Percentiles rank a stretch among this genome's conserved stretches.
These are phyloP conservation scores for Serendipita vermifera DNA, from an alignment of 768 basidiomycete species.

Conservation along the genomic window DNA sequence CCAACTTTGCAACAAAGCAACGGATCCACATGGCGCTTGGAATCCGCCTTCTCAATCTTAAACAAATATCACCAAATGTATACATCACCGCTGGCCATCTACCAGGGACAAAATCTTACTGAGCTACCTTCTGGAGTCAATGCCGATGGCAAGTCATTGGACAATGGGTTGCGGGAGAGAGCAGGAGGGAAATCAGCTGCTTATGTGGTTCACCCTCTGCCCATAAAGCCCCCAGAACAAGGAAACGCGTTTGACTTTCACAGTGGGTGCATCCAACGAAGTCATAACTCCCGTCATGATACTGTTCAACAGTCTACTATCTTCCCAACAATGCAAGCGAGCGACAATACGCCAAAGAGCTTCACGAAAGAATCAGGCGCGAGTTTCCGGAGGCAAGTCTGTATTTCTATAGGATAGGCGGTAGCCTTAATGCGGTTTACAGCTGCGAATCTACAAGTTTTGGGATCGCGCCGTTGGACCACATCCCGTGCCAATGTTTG, in stretches of 20 bases:
- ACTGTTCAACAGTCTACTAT: conserved; percentile 42
- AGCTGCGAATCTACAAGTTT: conserved; percentile 50
- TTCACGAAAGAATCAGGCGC: conserved; percentile 44
- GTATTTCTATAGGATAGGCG: not conserved
- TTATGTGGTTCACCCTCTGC: conserved; percentile 43
- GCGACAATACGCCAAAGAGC: conserved; percentile 35
- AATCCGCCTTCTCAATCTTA: too few relatives aligned
- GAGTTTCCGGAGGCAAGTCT: conserved; percentile 54
- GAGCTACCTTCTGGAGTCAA: conserved; percentile 33
- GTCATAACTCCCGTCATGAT: not conserved
- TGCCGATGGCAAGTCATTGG: conserved; percentile 43
- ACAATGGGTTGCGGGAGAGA: conserved; percentile 25
- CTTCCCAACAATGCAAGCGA: conserved; percentile 35
- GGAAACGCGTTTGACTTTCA: conserved; percentile 55
- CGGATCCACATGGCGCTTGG: too few relatives aligned
- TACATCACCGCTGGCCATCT: not conserved
- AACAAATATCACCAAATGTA: not conserved
- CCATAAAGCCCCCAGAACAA: conserved; percentile 39
- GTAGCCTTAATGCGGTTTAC: not conserved
- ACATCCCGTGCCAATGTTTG: conserved; percentile 60
- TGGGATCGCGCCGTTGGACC: conserved; percentile 56
- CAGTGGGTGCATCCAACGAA: conserved; percentile 29
- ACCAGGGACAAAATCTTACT: not conserved
- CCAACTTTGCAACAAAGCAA: too few relatives aligned
- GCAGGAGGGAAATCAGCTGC: conserved; percentile 35